Evolutionary conservation across 225 moss, liverwort and hornwort genomes (phyloP), one percentile per base, ranked within the genome.

Genomic region (Antitrichia curtipendula): DNA sequence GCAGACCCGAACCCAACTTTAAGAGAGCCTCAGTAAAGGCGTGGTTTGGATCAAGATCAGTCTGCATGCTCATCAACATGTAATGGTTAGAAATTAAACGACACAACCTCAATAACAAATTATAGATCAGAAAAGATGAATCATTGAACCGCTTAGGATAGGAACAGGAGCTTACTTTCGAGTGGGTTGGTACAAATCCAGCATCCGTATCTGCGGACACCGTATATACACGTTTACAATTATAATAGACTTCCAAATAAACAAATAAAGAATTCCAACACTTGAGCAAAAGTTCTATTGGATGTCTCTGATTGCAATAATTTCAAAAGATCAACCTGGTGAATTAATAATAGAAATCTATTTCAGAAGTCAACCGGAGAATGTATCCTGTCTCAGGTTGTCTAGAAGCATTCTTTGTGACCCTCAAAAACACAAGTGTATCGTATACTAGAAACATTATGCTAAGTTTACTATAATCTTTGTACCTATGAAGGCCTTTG

Each of bases 401-500:
- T 73, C 21, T 22, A 47, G 23, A 23, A 56, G 19, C 53, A 29
- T 27, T 25, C 13, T 2, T 59, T 22, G 54, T 47, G 40, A 45
- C 75, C 11, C 36, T 83, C 56, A 64, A n/a, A n/a, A 49, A 74
- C 47, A 64, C 7, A 63, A 25, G 12, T 40, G 38, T 14, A 43
- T n/a, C 9, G 32, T 79, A 25, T 12, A 40, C 32, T 61, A 38
- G 41, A 41, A 61, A 2, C 38, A 17, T 16, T 36, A 14, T n/a
- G 53, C 31, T 31, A 45, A 25, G 54, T 43, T 28, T n/a, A 28
- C 14, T 66, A 3, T 22, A 64, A 14, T 22, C 5, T n/a, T 58
- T 54, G 71, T 78, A 91, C 90, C 91, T 81, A 93, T 90, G 85
- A 87, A 90, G 20, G 91, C 93, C 59, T 93, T 93, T 4, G 84